Evolutionary conservation across 148 eudicot species (phyloP), one percentile per base, ranked within the genome.

Genomic region (Nyssa sinensis): DNA sequence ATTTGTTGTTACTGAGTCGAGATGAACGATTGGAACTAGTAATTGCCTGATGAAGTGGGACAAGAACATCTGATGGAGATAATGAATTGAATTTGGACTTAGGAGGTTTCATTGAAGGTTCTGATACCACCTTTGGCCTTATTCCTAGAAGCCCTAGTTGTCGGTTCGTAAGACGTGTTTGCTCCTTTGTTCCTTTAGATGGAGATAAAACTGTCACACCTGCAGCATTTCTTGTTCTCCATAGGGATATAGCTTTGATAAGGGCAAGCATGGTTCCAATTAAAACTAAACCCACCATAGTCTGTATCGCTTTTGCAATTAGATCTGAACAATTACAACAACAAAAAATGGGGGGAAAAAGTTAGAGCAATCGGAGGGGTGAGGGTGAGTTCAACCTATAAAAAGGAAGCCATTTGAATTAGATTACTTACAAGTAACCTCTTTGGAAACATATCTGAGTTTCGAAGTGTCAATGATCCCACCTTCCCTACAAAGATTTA

Each of bases 121-220:
- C 89, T 8, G 80, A 58, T 39, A 57, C 83, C 51, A 17, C 69
- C 76, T 88, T 90, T 51, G 84, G 77, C 81, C 79, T 86, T 25
- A 88, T 53, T 37, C 98, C 97, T 23, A 94, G 57, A 27, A 92
- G 91, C 47, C 83, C 88, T 72, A 94, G 77, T 76, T 94, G 97
- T 62, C 86, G 89, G 64, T 72, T 83, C 67, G 92, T 87, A 64
- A 94, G 97, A 76, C 60, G 74, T 44, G 84, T 62, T 70, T 86
- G 81, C 66, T 81, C 87, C 75, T 90, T 84, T 39, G 71, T 73
- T 69, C 85, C 85, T 75, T 78, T 74, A 66, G 89, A 80, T 37
- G 85, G 60, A 72, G 80, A 66, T 66, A 76, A 32, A 28, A 78
- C 75, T 68, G 75, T 34, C 57, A 73, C 76, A 69, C 83, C 79